A percentile compares a stretch with the other conserved stretches of the same genome.
These are phyloP conservation scores for Microbotryum scabiosae DNA, from an alignment of 1,284 basidiomycete genomes.

Conservation along the genomic window DNA sequence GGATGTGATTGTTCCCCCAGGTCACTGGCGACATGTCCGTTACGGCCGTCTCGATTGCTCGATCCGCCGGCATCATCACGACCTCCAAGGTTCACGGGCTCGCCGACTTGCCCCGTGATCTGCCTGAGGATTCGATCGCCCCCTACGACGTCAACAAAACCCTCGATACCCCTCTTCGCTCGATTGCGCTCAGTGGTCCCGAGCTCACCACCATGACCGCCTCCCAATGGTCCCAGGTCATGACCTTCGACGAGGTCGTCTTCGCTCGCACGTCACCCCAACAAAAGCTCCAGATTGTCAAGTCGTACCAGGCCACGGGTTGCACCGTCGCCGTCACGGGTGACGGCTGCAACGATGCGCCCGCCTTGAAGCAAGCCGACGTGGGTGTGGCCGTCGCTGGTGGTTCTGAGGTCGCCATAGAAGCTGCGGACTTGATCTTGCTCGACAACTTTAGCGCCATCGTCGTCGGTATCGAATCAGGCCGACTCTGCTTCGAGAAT, in stretches of 20 bases:
- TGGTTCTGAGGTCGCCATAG: constrained; percentile 44
- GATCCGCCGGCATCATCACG: constrained; percentile 54
- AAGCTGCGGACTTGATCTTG: constrained; percentile 42
- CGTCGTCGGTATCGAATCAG: constrained; percentile 46
- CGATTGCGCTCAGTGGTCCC: constrained; percentile 43
- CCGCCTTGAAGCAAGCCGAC: constrained; percentile 44
- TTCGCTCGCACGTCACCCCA: constrained; percentile 65
- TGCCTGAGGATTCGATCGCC: constrained; percentile 20
- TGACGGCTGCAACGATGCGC: constrained; percentile 64
- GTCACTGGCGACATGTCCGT: constrained; percentile 56
- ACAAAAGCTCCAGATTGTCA: constrained; percentile 59
- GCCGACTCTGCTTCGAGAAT: constrained; percentile 55
- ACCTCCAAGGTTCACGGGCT: constrained; percentile 41
- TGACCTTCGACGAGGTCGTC: constrained; percentile 56
- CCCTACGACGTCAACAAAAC: constrained; percentile 32
- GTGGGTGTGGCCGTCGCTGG: constrained; percentile 47
- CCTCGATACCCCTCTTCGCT: neutral
- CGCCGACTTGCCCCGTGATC: constrained; percentile 39
- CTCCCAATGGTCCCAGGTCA: constrained; percentile 48
- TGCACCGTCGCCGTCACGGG: constrained; percentile 54
- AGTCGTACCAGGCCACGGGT: constrained; percentile 50
- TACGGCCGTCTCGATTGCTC: constrained; percentile 54
- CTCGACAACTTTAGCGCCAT: constrained; percentile 44
- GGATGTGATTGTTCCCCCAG: constrained; percentile 57
- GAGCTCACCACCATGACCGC: constrained; percentile 44